Conservation (phyloP, 2,329 filamentous ascomycete species). For the Ophiostoma perfectum region DNA sequence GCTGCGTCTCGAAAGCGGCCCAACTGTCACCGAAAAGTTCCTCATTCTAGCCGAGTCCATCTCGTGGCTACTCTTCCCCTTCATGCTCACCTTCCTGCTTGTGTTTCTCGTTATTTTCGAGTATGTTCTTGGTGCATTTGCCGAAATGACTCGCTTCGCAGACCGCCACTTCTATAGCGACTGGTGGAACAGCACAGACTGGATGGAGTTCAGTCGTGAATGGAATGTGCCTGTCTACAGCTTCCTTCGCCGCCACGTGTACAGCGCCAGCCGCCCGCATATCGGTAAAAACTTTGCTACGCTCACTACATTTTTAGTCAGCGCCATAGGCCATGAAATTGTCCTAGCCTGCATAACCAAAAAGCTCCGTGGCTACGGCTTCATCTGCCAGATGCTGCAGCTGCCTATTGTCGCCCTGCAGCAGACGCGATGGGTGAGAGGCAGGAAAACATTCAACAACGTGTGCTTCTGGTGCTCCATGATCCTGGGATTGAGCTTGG, state of each 20-base stretch:
- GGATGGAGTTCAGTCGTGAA: slow-evolving; percentile 92
- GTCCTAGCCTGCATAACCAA: slow-evolving; percentile 98
- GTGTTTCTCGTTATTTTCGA: slow-evolving; percentile 99
- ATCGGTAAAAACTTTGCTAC: slow-evolving; percentile 75
- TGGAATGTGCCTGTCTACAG: slow-evolving; percentile 98
- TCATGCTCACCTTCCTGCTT: slow-evolving; percentile 91
- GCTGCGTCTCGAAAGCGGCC: slow-evolving; percentile 43
- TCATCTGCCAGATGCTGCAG: slow-evolving; percentile 93
- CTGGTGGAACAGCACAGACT: slow-evolving; percentile 75
- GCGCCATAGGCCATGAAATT: slow-evolving; percentile 83
- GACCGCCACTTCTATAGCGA: slow-evolving; percentile 88
- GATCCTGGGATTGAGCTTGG: slow-evolving; percentile 77
- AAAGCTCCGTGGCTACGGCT: slow-evolving; percentile 91
- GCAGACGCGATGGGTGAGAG: slow-evolving; percentile 68
- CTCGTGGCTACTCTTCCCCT: slow-evolving; percentile 87
- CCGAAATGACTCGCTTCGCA: slow-evolving; percentile 87
- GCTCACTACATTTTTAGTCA: slow-evolving; percentile 85
- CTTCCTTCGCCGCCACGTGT: slow-evolving; percentile 91
- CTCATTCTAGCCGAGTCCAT: slow-evolving; percentile 86
- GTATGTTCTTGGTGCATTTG: slow-evolving; percentile 89
- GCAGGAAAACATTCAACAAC: slow-evolving; percentile 75
- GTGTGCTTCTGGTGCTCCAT: slow-evolving; percentile 88
- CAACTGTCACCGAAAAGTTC: slow-evolving; percentile 56
- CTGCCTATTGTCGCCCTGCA: slow-evolving; percentile 92
- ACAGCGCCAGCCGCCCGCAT: slow-evolving; percentile 70